Percentiles rank a stretch among this genome's conserved stretches.
These are phyloP conservation scores for Beauveria australis DNA, from an alignment of 2,329 filamentous ascomycete genomes.

Conservation along the genomic window DNA sequence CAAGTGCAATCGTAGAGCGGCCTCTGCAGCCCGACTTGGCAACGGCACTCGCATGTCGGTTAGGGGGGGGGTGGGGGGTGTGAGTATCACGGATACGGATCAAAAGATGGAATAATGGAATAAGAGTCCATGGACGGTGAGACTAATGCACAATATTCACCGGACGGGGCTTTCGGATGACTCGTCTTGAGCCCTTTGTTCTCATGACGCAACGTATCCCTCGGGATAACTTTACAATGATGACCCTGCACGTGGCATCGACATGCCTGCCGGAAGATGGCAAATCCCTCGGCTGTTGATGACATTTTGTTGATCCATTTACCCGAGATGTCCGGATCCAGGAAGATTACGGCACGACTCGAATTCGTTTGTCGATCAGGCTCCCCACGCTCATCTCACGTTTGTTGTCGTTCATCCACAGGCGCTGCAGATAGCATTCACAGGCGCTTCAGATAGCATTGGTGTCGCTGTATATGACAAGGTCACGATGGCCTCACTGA, in stretches of 20 bases:
- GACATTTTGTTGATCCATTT: background rate
- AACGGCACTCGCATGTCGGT: background rate
- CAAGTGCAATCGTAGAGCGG: background rate
- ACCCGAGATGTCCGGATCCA: background rate
- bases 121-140: background rate
- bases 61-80: background rate
- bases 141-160: background rate
- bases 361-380: background rate
- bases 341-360: background rate
- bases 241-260: background rate
- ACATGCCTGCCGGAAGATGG: background rate
- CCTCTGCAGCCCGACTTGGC: background rate
- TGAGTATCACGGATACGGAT: background rate
- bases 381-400: background rate
- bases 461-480: background rate
- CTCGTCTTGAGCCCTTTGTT: background rate
- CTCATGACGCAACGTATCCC: background rate
- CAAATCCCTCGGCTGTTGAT: background rate
- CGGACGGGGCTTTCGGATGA: background rate
- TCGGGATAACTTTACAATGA: background rate
- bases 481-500: background rate
- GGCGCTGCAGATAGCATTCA: background rate
- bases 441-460: background rate
- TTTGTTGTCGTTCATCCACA: background rate
- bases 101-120: background rate